Percentiles rank a stretch among this genome's conserved stretches.
phyloP scores from a whole-genome alignment of 768 basidiomycete genomes.

The Heimioporus sp. region DNA sequence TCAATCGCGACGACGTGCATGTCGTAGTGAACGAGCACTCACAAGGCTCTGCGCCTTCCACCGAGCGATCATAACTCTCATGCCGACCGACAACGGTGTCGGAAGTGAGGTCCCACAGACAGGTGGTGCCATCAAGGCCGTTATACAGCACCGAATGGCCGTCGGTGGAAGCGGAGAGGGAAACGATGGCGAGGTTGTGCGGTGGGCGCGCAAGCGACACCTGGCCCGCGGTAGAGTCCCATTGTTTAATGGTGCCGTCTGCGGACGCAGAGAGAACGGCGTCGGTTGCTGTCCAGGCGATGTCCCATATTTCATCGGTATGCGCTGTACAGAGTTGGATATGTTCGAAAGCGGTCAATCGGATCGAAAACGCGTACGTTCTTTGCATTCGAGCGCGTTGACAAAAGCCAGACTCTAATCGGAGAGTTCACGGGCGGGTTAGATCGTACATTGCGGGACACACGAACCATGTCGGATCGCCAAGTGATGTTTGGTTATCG shows the following conservation, averaged over 20 bases:
- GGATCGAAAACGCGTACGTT: constrained; percentile 51
- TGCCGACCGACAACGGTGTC: constrained; percentile 61
- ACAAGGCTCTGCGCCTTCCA: constrained; percentile 66
- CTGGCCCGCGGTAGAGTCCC: constrained; percentile 66
- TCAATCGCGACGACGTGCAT: neutral
- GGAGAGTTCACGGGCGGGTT: constrained; percentile 21
- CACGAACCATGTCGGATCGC: constrained; percentile 27
- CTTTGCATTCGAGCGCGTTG: constrained; percentile 70
- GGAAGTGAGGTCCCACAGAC: constrained; percentile 65
- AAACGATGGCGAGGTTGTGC: constrained; percentile 86
- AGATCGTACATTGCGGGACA: constrained; percentile 2
- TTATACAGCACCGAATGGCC: constrained; percentile 73
- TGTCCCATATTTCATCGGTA: constrained; percentile 76
- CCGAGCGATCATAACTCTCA: constrained; percentile 69
- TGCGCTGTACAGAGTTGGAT: constrained; percentile 51
- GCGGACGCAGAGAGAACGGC: constrained; percentile 69
- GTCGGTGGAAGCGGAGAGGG: constrained; percentile 66
- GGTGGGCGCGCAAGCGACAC: constrained; percentile 56
- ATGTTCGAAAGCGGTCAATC: neutral
- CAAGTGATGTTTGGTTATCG: no score
- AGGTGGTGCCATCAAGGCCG: constrained; percentile 81
- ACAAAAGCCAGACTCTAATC: constrained; percentile 68
- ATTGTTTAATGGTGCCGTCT: constrained; percentile 74
- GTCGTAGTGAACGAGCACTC: constrained; percentile 28
- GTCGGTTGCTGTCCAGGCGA: constrained; percentile 67